phyloP scores from a whole-genome alignment of 768 basidiomycete species.

The Russula abietina region DNA sequence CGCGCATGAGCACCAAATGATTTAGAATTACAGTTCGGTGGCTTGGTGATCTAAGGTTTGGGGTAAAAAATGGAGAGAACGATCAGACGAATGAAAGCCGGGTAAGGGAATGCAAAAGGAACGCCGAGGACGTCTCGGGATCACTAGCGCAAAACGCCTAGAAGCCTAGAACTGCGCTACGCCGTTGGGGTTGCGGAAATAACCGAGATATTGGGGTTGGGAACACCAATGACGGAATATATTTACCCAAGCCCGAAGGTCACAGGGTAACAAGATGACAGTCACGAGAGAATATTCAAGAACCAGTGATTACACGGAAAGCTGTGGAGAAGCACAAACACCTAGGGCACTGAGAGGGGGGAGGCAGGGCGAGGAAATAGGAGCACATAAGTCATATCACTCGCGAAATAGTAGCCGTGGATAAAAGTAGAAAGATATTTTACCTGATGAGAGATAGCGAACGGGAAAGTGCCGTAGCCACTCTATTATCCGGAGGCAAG shows the following conservation, averaged over 20 bases:
- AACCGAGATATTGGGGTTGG: not conserved
- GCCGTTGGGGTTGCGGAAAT: conserved; percentile 1
- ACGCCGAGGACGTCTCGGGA: conserved; percentile 13
- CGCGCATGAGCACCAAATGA: conserved; percentile 1
- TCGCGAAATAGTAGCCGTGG: not conserved
- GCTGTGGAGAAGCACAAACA: not conserved
- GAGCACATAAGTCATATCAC: not conserved
- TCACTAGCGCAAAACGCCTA: not conserved
- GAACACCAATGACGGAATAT: not conserved
- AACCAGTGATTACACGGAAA: not conserved
- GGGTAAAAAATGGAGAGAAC: conserved; percentile 13
- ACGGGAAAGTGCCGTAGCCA: not conserved
- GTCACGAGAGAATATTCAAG: not conserved
- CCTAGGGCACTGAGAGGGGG: not conserved
- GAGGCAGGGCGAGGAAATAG: not conserved
- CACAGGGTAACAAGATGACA: not conserved
- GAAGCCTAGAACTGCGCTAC: conserved; percentile 7
- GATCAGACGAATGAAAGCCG: conserved; percentile 10
- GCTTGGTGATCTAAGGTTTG: conserved; percentile 21
- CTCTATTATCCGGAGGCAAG: not conserved
- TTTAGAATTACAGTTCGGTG: conserved; percentile 7
- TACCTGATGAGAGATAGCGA: not conserved
- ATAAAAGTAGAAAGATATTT: not conserved
- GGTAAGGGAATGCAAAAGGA: not conserved
- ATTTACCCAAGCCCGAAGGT: not conserved